Evolutionary conservation across 2,329 filamentous ascomycete species (phyloP), one percentile per base, ranked within the genome.

Genomic region (Epichloe hybrida): DNA sequence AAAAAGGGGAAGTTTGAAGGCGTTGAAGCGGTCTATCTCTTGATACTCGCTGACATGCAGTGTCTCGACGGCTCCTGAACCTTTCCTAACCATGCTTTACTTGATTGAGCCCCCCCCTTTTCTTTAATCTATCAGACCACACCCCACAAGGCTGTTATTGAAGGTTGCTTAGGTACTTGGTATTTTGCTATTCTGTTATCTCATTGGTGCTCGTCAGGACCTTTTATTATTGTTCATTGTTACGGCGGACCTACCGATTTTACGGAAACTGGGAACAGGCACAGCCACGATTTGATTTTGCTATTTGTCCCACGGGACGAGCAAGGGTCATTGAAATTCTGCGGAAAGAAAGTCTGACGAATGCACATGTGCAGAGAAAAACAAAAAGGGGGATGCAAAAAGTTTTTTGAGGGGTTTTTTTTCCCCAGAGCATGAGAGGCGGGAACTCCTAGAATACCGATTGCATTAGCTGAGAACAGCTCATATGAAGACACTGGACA

Each of bases 21-120:
- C 49, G 52, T 56, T 53, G 21, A 15, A 42, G 8, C 34, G 27
- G 35, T 23, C 41, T 27, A 31, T 39, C 48, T 35, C 36, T 50
- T 17, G 43, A 37, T 13, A 17, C 31, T 40, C 8, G 8, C 8
- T 4, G 35, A 31, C 20, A n/a, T 44, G 27, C 36, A 41, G 13
- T 37, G 39, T 49, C 39, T 40, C 5, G 49, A 42, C 12, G 45
- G 45, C 42, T 31, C 40, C 17, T 17, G 8, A 17, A 43, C 35
- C 21, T 11, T 41, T 15, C 27, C 11, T 17, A 27, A 49, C 11
- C 13, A 21, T 42, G 39, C 31, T 43, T 5, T 41, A 41, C n/a
- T 35, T 21, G n/a, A 41, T 41, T 31, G 8, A 27, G 2, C 27
- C 27, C 23, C 23, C 2, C 6, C 6, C 23, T 17, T 17, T 17